Conservation (phyloP, 1,139 yeast species). For the Scheffersomyces lignicola region DNA sequence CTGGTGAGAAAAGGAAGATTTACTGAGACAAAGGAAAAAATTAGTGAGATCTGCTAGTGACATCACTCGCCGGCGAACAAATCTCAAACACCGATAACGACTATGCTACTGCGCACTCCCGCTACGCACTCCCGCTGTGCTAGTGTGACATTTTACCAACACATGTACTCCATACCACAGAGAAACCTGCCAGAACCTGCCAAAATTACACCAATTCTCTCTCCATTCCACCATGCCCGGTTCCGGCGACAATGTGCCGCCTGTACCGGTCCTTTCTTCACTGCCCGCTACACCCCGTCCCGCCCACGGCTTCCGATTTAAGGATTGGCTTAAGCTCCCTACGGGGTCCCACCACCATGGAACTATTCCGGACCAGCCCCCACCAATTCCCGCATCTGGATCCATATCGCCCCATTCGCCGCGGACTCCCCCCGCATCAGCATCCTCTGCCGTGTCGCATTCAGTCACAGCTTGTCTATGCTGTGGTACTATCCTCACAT, state of each 20-base stretch:
- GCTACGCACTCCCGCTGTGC: constrained; percentile 9
- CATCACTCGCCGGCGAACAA: too few species aligned
- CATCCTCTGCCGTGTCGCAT: constrained; percentile 6
- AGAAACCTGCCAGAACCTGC: too few species aligned
- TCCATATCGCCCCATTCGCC: constrained; percentile 4
- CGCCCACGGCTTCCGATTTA: constrained; percentile 7
- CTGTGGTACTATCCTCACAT: constrained; percentile 59
- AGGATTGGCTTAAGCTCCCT: constrained; percentile 7
- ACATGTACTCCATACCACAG: not conserved
- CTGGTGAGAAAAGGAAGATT: too few species aligned
- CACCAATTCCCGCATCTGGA: constrained; percentile 2
- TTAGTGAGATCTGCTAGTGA: too few species aligned
- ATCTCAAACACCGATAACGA: too few species aligned
- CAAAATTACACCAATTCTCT: too few species aligned
- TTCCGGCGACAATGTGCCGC: too few species aligned
- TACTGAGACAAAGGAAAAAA: too few species aligned
- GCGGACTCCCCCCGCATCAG: not conserved
- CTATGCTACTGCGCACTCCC: constrained; percentile 21
- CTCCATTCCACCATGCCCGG: too few species aligned
- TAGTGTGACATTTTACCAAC: constrained; percentile 2
- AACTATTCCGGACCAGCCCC: not conserved
- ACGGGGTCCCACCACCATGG: constrained; percentile 3
- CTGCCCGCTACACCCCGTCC: too few species aligned
- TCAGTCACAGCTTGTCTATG: constrained; percentile 43
- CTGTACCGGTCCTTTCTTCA: too few species aligned